phyloP scores from a whole-genome alignment of 2,329 filamentous ascomycete genomes.

The Sporothrix humicola region DNA sequence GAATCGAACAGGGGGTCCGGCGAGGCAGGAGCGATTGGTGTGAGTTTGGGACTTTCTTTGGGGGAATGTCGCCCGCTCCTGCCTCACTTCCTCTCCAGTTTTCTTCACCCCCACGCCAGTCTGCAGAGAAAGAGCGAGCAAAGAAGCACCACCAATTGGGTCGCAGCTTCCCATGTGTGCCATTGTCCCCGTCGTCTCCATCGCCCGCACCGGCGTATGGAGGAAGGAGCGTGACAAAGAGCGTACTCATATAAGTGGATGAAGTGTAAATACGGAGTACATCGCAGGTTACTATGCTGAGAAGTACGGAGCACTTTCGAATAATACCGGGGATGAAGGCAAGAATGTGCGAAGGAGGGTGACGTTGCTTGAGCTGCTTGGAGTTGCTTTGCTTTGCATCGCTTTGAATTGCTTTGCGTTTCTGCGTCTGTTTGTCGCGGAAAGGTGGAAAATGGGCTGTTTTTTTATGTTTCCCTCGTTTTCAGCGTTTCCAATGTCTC shows the following conservation, averaged over 20 bases:
- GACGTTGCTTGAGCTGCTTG: neutral
- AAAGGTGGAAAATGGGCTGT: conserved; percentile 30
- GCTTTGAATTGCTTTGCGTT: neutral
- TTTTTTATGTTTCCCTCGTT: conserved; percentile 14
- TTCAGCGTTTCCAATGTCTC: neutral
- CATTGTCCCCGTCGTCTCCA: neutral
- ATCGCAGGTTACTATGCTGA: neutral
- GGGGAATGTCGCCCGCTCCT: too few species aligned
- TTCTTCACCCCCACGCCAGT: conserved; percentile 15
- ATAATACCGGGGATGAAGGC: neutral
- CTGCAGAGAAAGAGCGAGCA: conserved; percentile 21
- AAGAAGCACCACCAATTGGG: conserved; percentile 24
- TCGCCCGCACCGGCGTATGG: neutral
- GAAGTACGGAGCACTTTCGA: neutral
- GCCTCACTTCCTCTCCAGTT: too few species aligned
- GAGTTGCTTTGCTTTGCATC: neutral
- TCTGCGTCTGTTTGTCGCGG: neutral
- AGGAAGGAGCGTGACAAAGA: conserved; percentile 6
- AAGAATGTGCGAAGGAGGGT: neutral
- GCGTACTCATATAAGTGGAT: neutral
- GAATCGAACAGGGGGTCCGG: neutral
- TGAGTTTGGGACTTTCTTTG: too few species aligned
- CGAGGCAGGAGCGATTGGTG: conserved; percentile 12
- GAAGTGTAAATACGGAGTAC: conserved; percentile 3
- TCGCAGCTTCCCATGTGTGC: neutral